These are phyloP conservation scores for Angomonas ambiguus DNA, from an alignment of 208 protist species.

Conservation along the genomic window DNA sequence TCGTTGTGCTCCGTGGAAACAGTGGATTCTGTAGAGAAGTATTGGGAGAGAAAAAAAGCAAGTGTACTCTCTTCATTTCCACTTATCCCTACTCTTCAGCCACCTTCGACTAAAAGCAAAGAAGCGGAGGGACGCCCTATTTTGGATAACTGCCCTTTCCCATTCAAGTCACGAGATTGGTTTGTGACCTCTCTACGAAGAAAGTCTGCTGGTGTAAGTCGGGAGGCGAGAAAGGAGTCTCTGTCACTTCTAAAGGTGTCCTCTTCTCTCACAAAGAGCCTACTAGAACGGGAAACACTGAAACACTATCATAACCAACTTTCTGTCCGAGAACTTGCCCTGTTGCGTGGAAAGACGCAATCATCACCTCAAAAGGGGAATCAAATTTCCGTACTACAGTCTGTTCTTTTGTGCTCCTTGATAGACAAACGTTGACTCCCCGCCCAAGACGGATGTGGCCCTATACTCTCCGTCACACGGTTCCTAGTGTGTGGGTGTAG, in stretches of 20 bases:
- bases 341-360: background rate
- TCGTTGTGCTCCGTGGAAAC: background rate
- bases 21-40: conserved; percentile 29
- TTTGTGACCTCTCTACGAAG: conserved; percentile 37
- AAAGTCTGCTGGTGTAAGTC: background rate
- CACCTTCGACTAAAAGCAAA: background rate
- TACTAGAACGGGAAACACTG: background rate
- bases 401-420: background rate
- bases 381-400: background rate
- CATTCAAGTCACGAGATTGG: conserved; percentile 80
- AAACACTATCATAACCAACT: background rate
- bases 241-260: background rate
- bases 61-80: conserved; percentile 31
- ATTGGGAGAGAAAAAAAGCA: conserved; percentile 66
- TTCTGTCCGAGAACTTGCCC: background rate
- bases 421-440: background rate
- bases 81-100: conserved; percentile 54
- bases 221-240: background rate
- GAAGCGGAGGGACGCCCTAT: conserved; percentile 11
- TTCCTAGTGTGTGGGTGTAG: no score
- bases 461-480: background rate
- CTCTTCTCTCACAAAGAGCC: background rate
- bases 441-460: no score
- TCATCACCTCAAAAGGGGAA: background rate
- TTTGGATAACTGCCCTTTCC: conserved; percentile 73